Evolutionary conservation across 768 basidiomycete genomes (phyloP), one percentile per base, ranked within the genome.

Genomic region (Dendrothele bispora): DNA sequence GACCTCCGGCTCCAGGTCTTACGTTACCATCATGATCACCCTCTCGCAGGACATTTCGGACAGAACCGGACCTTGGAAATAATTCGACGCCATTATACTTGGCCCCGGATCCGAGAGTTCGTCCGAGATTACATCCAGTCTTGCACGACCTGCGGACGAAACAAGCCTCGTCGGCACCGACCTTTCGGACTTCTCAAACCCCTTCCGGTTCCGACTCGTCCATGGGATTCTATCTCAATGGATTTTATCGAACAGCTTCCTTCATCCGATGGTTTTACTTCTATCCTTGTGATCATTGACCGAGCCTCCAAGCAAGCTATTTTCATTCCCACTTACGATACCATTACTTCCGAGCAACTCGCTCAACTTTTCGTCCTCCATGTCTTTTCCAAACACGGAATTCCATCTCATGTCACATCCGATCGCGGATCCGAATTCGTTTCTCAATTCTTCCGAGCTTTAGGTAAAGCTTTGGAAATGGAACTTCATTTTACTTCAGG

Each of bases 21-120:
- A 8, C 46, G 54, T 8, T 11, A 35, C 12, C 44, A 46, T 10
- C 64, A 70, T 54, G 54, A 66, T 39, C 49, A 57, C 21, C 53
- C 47, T 20, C 49, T 57, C 8, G 47, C 62, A 1, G 64, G 68
- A 3, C 70, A 71, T 42, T 64, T 53, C 30, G 66, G 72, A 6
- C 54, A 57, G 30, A 55, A 51, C 20, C 57, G 58, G 26, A 70
- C 66, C 0, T 27, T 57, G 10, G 21, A 47, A 18, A 7, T 42
- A 20, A 21, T 53, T 12, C 26, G 22, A 1, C 14, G 21, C 3
- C 7, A 29, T 0, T 53, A 53, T 18, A 28, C 25, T 14, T 53
- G 47, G 47, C 47, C 47, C 14, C 35, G 40, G 20, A 27, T 53
- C 15, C 10, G 40, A 5, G 43, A 37, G 1, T 51, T 37, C 25